Percentiles rank a stretch among this genome's conserved stretches.
Conservation (phyloP, 257 asterid species). For the Ballota nigra region DNA sequence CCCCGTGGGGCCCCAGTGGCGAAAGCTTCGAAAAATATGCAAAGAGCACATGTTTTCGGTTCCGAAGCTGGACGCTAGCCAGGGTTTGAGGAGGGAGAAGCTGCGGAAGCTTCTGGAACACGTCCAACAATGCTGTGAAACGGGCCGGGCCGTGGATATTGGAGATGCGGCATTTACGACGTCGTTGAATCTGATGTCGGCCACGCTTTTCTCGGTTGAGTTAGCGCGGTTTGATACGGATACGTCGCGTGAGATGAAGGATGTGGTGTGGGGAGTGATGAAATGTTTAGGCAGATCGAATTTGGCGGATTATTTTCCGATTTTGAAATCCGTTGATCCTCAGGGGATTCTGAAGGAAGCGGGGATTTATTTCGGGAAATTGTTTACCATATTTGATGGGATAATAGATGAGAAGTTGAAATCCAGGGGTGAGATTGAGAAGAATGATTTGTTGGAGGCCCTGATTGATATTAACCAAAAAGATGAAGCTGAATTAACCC, state of each 20-base stretch:
- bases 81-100: constrained; percentile 34
- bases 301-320: background rate
- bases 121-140: constrained; percentile 26
- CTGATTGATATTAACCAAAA: no score
- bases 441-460: no score
- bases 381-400: background rate
- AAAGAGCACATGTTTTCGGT: constrained; percentile 41
- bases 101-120: constrained; percentile 33
- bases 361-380: background rate
- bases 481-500: no score
- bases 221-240: background rate
- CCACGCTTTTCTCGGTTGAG: background rate
- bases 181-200: background rate
- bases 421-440: background rate
- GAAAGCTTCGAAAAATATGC: constrained; percentile 38
- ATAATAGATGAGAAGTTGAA: background rate
- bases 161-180: background rate
- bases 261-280: background rate
- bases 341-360: background rate
- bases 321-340: background rate
- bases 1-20: constrained; percentile 32
- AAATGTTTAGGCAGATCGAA: background rate
- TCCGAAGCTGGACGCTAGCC: constrained; percentile 30
- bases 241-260: background rate
- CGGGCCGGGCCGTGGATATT: constrained; percentile 35